Base-by-base conservation (phyloP, 768 basidiomycete genomes). In the Suillus spraguei region DNA sequence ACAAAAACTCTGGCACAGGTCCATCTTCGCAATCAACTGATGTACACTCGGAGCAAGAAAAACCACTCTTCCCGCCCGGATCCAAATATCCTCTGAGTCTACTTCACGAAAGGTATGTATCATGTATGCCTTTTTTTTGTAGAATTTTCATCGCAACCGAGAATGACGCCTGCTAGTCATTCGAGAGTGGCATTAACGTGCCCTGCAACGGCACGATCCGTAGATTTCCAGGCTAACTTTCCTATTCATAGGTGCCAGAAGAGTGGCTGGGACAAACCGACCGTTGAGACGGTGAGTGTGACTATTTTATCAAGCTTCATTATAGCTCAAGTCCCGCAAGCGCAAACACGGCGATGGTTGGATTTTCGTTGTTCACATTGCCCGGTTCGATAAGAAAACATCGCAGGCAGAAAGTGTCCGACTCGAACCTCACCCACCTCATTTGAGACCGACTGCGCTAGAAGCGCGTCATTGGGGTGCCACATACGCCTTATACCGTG, bases 401-500 rank as follows among this genome's bases (percentile, higher is more conserved):
- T 86, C 86, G 4, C 82, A 89, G 66, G 81, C 76, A 60, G 92
- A 95, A 70, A 82, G 78, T 5, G 88, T 94, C 17, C 81, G 85
- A 53, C 76, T 97, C 66, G 86, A 87, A 64, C 90, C 94, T 6
- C 85, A 90, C 70, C 90, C 92, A 1, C 83, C 88, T 7, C 85
- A 91, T 67, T 77, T 83, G 52, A 80, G 86, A 65, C 81, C 85
- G 2, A 87, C 88, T n/a, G 82, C 87, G 8, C 71, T 89, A 28
- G 93, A 97, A 76, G 94, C 95, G 35, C 90, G 89, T 61, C 95
- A 97, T 71, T 95, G 92, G 89, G 94, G 89, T 44, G 94, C 94
- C 17, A 90, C 89, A 4, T 94, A 92, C 69, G 91, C 92, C 46
- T 77, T 97, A 60, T 92, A 95, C 75, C 87, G 94, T 68, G 94